Evolutionary conservation across 2,329 filamentous ascomycete genomes (phyloP).

Genomic region (Trichoderma citrinoviride): DNA sequence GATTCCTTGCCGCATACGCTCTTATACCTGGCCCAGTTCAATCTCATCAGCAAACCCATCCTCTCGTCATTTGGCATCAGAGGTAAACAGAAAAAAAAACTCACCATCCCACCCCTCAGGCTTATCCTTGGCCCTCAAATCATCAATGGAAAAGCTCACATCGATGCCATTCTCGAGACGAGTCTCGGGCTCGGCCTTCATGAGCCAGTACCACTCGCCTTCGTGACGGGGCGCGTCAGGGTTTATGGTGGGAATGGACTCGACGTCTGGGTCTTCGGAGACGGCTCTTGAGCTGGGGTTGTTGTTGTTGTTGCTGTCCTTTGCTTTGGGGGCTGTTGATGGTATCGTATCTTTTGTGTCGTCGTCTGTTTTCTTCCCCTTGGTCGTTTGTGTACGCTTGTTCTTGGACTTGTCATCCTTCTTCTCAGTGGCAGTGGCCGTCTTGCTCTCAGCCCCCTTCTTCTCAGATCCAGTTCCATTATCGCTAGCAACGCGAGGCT

Average conservation of each 20-base stretch:
- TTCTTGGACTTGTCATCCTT: slow-evolving; percentile 11
- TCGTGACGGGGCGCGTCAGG: slow-evolving; percentile 41
- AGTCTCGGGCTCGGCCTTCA: slow-evolving; percentile 87
- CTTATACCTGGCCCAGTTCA: slow-evolving; percentile 41
- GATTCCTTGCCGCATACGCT: slow-evolving; percentile 71
- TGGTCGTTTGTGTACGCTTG: not conserved
- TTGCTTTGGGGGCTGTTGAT: not conserved
- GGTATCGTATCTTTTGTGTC: not conserved
- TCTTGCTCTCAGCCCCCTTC: not conserved
- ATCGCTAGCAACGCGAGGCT: not conserved
- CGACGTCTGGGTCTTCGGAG: slow-evolving; percentile 34
- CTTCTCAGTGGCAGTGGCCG: not conserved
- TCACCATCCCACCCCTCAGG: slow-evolving; percentile 91
- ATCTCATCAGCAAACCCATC: not conserved
- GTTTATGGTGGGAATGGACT: slow-evolving; percentile 39
- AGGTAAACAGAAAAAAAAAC: slow-evolving; percentile 30
- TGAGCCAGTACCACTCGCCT: slow-evolving; percentile 65
- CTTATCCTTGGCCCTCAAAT: slow-evolving; percentile 66
- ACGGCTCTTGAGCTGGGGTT: slow-evolving; percentile 12
- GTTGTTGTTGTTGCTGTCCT: not conserved
- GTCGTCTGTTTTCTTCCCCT: not conserved
- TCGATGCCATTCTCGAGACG: slow-evolving; percentile 83
- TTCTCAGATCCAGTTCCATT: not conserved
- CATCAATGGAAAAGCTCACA: slow-evolving; percentile 92
- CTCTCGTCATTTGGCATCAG: not conserved